Conservation (phyloP, 257 asterid species). For the Voacanga thouarsii region DNA sequence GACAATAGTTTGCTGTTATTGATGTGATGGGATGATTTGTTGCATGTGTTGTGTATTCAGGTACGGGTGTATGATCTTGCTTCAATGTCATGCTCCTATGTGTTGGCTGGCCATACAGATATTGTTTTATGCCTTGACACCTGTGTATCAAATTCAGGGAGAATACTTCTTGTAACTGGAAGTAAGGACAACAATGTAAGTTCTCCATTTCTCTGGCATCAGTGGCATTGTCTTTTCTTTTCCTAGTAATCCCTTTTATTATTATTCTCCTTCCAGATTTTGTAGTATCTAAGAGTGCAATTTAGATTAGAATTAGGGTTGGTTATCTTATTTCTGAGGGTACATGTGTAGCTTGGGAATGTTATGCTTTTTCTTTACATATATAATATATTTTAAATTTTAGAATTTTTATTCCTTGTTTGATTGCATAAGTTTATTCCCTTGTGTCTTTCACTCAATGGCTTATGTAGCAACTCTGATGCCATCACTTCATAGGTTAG, state of each 20-base stretch:
- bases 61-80: slow-evolving; percentile 93
- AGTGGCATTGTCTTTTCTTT: not conserved
- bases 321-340: not conserved
- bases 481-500: slow-evolving; percentile 60
- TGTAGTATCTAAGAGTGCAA: not conserved
- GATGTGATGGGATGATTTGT: not conserved
- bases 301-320: not conserved
- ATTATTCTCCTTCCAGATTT: not conserved
- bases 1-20: not conserved
- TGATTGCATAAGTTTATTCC: not conserved
- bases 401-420: not conserved
- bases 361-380: not conserved
- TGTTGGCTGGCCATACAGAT: slow-evolving; percentile 85
- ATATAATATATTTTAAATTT: not conserved
- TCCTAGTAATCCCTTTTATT: not conserved
- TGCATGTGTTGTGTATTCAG: slow-evolving; percentile 30
- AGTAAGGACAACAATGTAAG: slow-evolving; percentile 92
- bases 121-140: slow-evolving; percentile 86
- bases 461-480: slow-evolving; percentile 14
- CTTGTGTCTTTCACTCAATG: not conserved
- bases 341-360: not conserved
- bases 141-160: slow-evolving; percentile 62
- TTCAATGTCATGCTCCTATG: slow-evolving; percentile 94
- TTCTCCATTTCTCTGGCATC: not conserved
- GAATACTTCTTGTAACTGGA: slow-evolving; percentile 72